Evolutionary conservation across 139 green algal species (phyloP).

Genomic region (Limnomonas spitsbergensis): DNA sequence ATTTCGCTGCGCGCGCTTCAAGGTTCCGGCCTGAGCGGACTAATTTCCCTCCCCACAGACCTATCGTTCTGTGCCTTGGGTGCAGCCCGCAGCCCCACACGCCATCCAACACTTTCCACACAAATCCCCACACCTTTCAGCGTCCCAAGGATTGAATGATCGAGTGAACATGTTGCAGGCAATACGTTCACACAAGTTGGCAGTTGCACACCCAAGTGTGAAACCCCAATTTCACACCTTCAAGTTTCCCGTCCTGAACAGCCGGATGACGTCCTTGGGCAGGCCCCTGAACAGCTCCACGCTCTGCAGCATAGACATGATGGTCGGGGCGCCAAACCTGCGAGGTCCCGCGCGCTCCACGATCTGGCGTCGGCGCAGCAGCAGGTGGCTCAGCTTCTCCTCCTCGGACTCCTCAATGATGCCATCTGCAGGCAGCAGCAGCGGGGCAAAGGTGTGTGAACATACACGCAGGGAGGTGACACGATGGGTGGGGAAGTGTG

Average conservation of each 20-base stretch:
- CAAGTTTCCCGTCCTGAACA: neutral
- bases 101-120: no score
- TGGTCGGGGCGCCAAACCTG: neutral
- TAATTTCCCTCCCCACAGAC: no score
- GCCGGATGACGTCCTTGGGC: neutral
- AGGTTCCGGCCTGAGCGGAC: no score
- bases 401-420: conserved; percentile 70
- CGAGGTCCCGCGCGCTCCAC: neutral
- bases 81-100: no score
- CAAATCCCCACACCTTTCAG: no score
- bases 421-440: conserved; percentile 33
- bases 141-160: no score
- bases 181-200: no score
- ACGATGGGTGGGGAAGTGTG: no score
- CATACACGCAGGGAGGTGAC: neutral
- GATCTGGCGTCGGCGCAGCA: neutral
- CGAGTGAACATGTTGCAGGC: no score
- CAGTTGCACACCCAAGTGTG: no score
- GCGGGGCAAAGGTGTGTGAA: neutral
- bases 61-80: no score
- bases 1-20: no score
- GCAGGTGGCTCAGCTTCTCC: neutral
- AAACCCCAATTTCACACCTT: neutral
- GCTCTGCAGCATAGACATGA: neutral
- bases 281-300: neutral